These are phyloP conservation scores for Claviceps sp. DNA, from an alignment of 2,329 filamentous ascomycete genomes.

Conservation along the genomic window DNA sequence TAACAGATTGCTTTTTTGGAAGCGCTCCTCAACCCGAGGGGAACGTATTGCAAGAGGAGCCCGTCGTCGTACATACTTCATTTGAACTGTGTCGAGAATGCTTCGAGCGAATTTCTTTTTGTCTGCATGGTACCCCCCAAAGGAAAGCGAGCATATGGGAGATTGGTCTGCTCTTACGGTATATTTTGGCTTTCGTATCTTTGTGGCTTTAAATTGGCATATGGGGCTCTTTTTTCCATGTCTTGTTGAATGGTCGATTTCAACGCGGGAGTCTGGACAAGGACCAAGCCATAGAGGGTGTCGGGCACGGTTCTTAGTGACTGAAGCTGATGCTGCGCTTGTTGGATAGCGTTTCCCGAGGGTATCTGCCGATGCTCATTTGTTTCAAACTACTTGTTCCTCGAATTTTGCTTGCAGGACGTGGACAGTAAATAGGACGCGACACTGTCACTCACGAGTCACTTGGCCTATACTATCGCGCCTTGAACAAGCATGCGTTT, in stretches of 20 bases:
- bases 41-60: not conserved
- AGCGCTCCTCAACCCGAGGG: no score
- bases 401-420: not conserved
- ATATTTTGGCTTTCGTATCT: not conserved
- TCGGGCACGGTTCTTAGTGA: not conserved
- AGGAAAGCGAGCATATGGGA: not conserved
- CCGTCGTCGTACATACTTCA: not conserved
- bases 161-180: not conserved
- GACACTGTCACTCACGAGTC: not conserved
- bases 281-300: not conserved
- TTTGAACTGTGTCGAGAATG: not conserved
- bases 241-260: constrained; percentile 2
- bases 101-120: not conserved
- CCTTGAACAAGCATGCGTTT: not conserved
- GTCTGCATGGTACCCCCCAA: constrained; percentile 1
- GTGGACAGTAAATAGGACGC: not conserved
- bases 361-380: not conserved
- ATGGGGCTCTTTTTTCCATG: not conserved
- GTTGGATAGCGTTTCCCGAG: not conserved
- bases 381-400: not conserved
- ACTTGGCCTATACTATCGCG: no score
- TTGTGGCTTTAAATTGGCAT: not conserved
- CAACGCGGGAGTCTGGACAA: not conserved
- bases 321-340: not conserved
- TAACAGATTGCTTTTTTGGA: no score